Percentiles rank a stretch among this genome's conserved stretches.
Evolutionary conservation across 352 stramenopile genomes (phyloP).

Genomic region (Pythium rhizo-oryzae): DNA sequence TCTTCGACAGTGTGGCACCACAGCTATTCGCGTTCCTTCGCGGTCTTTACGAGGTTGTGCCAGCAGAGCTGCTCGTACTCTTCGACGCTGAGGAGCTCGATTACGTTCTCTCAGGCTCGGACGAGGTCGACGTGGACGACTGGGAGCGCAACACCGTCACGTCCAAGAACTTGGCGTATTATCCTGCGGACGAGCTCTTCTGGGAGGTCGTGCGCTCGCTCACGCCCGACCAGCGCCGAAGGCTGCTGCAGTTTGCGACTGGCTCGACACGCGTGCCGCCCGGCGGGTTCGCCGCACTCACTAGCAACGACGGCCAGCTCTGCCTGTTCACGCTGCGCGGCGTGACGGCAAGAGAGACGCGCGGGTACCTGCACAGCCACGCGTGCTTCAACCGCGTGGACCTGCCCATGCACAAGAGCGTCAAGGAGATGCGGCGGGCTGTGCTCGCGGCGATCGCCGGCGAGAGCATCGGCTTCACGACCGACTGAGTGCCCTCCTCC

Average conservation of each 20-base stretch:
- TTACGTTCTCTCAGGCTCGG: constrained; percentile 88
- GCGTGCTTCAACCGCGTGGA: constrained; percentile 85
- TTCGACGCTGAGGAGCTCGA: constrained; percentile 95
- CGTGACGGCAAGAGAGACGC: background rate
- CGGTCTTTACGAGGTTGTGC: constrained; percentile 96
- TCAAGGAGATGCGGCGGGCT: constrained; percentile 11
- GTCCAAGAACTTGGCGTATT: background rate
- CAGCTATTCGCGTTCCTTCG: constrained; percentile 91
- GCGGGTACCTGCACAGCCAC: constrained; percentile 35
- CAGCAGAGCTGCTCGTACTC: constrained; percentile 81
- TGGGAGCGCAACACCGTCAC: constrained; percentile 77
- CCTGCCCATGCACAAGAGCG: constrained; percentile 48
- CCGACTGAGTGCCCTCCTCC: background rate
- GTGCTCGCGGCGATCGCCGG: constrained; percentile 12
- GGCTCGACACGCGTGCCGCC: constrained; percentile 15
- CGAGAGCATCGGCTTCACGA: constrained; percentile 15
- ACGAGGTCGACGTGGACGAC: constrained; percentile 90
- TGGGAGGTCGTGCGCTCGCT: constrained; percentile 60
- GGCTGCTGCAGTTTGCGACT: constrained; percentile 39
- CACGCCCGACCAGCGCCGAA: constrained; percentile 25
- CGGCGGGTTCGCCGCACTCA: constrained; percentile 12
- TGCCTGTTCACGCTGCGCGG: constrained; percentile 24
- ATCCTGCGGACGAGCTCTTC: constrained; percentile 10
- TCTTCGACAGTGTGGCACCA: constrained; percentile 90
- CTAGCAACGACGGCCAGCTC: constrained; percentile 18